Base-by-base conservation (phyloP, 768 basidiomycete genomes). In the Tephrocybe sp. region DNA sequence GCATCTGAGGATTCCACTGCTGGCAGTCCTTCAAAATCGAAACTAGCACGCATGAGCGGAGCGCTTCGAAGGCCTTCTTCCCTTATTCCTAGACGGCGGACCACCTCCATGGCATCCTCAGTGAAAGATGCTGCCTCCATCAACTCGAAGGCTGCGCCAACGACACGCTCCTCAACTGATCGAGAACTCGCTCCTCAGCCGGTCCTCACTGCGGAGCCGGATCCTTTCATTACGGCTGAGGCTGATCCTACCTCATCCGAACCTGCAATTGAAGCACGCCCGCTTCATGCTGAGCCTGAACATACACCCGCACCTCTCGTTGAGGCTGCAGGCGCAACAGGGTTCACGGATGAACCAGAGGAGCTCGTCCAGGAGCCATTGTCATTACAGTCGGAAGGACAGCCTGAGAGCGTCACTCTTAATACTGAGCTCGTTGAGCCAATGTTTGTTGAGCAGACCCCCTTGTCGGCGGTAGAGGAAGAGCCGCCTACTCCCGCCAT, bases 11-110 rank as follows among this genome's bases (percentile, higher is more conserved):
- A 52, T 26, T 12, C 51, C 39, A 23, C 39, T 32, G 3, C 26
- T 26, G 45, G 8, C 32, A 52, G 39, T 41, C 51, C 51, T 47
- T 52, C 51, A n/a, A 52, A 52, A 46, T 52, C 51, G 1, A 10
- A 19, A 31, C 34, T 52, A 23, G 33, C 51, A 36, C 45, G 51
- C 5, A 38, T 52, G 51, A 45, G 51, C 8, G 45, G 44, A 14
- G 51, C 26, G 23, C 26, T 52, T 4, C 51, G 51, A 19, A 39
- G 51, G 13, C 45, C 51, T 23, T 52, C 51, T 38, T 47, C 51
- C 14, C 51, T 52, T 31, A 52, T 52, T 22, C 51, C 51, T 13
- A 47, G 51, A 31, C 51, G 51, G 35, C 51, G 51, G 23, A 52
- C 51, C 23, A 47, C 45, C 4, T 52, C 51, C 16, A 46, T 35